Conservation (phyloP, 148 eudicot species). For the Rhododendron ovatum region DNA sequence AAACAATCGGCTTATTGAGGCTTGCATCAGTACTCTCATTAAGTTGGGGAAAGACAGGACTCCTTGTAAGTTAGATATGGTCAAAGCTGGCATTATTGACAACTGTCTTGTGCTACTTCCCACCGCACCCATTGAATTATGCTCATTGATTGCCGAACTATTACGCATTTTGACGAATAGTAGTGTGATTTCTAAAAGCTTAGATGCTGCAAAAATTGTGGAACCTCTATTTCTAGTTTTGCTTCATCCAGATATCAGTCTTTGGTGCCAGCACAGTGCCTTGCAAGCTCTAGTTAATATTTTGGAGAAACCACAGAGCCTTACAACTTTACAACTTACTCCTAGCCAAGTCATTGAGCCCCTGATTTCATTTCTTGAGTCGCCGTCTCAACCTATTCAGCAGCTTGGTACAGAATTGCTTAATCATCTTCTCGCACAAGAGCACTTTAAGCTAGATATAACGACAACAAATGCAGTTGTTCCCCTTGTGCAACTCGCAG, state of each 20-base stretch:
- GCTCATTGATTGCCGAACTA: slow-evolving; percentile 64
- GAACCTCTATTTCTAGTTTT: slow-evolving; percentile 65
- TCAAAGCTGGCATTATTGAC: slow-evolving; percentile 59
- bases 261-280: slow-evolving; percentile 79
- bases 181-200: slow-evolving; percentile 61
- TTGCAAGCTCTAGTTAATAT: slow-evolving; percentile 82
- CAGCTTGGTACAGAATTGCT: slow-evolving; percentile 70
- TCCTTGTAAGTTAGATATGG: slow-evolving; percentile 73
- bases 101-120: slow-evolving; percentile 61
- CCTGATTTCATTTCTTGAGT: slow-evolving; percentile 58
- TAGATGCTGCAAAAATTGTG: slow-evolving; percentile 52
- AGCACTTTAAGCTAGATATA: slow-evolving; percentile 70
- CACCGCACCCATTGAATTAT: slow-evolving; percentile 51
- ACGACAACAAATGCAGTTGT: slow-evolving; percentile 56
- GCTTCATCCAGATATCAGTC: slow-evolving; percentile 55
- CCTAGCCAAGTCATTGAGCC: slow-evolving; percentile 76
- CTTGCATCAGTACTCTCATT: slow-evolving; percentile 60
- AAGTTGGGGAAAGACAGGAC: slow-evolving; percentile 72
- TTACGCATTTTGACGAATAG: slow-evolving; percentile 76
- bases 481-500: slow-evolving; percentile 77
- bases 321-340: slow-evolving; percentile 49
- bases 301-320: slow-evolving; percentile 75
- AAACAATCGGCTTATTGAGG: slow-evolving; percentile 56
- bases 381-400: slow-evolving; percentile 78
- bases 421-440: slow-evolving; percentile 69